phyloP scores from a whole-genome alignment of 495 filamentous ascomycete species.

The Penicillium bovifimosum region DNA sequence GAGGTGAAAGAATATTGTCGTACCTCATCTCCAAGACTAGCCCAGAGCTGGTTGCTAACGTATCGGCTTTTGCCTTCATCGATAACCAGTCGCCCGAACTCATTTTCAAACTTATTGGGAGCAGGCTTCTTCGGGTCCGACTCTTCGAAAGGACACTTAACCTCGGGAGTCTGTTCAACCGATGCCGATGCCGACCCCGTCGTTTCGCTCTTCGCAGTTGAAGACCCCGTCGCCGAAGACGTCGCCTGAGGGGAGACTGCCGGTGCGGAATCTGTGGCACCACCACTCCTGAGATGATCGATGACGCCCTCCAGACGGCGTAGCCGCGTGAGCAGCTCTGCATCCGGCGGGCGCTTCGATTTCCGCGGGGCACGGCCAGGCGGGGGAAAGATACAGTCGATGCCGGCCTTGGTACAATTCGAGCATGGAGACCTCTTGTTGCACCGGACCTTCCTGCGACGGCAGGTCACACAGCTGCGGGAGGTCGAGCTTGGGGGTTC shows the following conservation, averaged over 20 bases:
- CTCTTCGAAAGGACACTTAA: conserved; percentile 28
- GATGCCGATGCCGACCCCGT: not conserved
- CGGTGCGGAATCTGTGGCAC: conserved; percentile 5
- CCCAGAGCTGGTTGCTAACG: conserved; percentile 85
- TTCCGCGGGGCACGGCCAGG: conserved; percentile 75
- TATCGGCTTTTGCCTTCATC: conserved; percentile 79
- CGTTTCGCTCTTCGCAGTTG: not conserved
- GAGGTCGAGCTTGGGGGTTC: conserved; percentile 38
- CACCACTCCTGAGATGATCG: conserved; percentile 48
- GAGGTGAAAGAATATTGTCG: not conserved
- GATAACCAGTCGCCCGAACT: conserved; percentile 77
- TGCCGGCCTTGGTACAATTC: conserved; percentile 73
- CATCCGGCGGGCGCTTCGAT: conserved; percentile 60
- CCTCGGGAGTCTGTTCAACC: conserved; percentile 7
- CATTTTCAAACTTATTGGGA: conserved; percentile 46
- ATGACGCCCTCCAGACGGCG: conserved; percentile 79
- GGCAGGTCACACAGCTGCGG: conserved; percentile 78
- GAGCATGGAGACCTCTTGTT: conserved; percentile 80
- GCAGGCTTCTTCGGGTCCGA: conserved; percentile 23
- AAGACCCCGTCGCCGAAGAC: not conserved
- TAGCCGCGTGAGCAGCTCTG: conserved; percentile 72
- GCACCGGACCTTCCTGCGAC: conserved; percentile 79
- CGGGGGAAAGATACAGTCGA: conserved; percentile 78
- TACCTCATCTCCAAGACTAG: conserved; percentile 82
- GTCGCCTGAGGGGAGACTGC: conserved; percentile 1